Evolutionary conservation across 805 yeast species (phyloP), one percentile per base, ranked within the genome.

Genomic region (Saturnispora gosingensis): DNA sequence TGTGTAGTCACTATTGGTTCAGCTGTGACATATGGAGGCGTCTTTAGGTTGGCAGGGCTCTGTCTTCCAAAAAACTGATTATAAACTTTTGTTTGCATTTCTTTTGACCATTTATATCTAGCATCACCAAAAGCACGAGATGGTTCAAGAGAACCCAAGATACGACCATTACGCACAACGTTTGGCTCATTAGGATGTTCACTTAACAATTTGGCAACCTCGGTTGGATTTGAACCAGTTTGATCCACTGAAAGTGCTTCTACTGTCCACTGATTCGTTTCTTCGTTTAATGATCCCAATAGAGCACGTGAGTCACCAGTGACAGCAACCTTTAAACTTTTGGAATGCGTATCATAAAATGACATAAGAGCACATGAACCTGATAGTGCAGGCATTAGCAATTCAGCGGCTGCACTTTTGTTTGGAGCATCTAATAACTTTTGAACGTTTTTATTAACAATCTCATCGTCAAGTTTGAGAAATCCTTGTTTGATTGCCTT

Each of bases 21-120:
- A 0, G 99, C 98, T 1, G 99, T 93, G 36, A 93, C 97, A 66
- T 93, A 93, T 0, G 99, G 99, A 3, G 99, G 99, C 2, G 97
- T 84, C 54, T 81, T 73, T 54, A 88, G 75, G 58, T 80, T 78
- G 49, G 79, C 78, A 32, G 95, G 95, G 24, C 86, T 78, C 53
- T 77, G 70, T 63, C 91, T 77, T 35, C 96, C 95, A 64, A 91
- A 90, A 58, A 89, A 83, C 59, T 82, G 82, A 55, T 83, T 76
- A 59, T 87, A 83, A 24, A 86, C 75, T 53, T 75, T 70, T 46
- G 83, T 83, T 61, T 95, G 97, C 52, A 88, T 76, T 22, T 82
- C 80, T 10, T 65, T 67, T 13, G 89, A 80, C 74, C 95, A 77
- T 64, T 93, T 93, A 65, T 88, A 93, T 55, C 97, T 78, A 53